A percentile compares a stretch with the other conserved stretches of the same genome.
phyloP scores from a whole-genome alignment of 768 basidiomycete genomes.

The Boletus rex-veris region DNA sequence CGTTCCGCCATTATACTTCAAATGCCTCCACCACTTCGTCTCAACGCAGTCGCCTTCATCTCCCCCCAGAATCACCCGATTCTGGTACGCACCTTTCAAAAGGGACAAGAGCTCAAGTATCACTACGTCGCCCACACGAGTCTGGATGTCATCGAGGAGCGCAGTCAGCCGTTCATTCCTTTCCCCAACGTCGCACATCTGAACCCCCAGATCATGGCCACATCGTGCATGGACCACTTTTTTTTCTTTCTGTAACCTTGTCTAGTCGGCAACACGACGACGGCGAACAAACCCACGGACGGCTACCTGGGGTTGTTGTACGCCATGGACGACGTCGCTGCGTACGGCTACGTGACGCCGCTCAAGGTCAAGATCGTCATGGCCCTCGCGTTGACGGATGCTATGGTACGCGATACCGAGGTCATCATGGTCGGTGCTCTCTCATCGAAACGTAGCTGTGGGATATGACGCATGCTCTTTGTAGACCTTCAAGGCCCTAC shows the following conservation, averaged over 20 bases:
- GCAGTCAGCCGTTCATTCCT: conserved; percentile 50
- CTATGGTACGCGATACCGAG: conserved; percentile 77
- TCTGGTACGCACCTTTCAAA: conserved; percentile 68
- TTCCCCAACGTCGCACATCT: neutral
- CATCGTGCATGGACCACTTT: neutral
- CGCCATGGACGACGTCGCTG: conserved; percentile 89
- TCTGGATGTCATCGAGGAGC: conserved; percentile 88
- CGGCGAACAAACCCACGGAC: conserved; percentile 54
- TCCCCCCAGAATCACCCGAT: conserved; percentile 79
- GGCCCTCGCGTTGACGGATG: conserved; percentile 74
- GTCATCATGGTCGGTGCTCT: conserved; percentile 57
- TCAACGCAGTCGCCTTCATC: conserved; percentile 83
- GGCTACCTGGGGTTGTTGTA: conserved; percentile 85
- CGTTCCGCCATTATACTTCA: too few relatives aligned
- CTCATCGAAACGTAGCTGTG: too few relatives aligned
- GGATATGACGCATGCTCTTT: neutral
- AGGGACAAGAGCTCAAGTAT: conserved; percentile 68
- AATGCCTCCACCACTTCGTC: conserved; percentile 66
- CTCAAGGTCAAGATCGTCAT: conserved; percentile 85
- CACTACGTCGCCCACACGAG: conserved; percentile 91
- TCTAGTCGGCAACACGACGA: conserved; percentile 35
- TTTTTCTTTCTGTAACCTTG: too few relatives aligned
- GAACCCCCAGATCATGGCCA: neutral
- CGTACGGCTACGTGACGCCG: conserved; percentile 89
- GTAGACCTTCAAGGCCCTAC: conserved; percentile 85